phyloP scores from a whole-genome alignment of 352 stramenopile genomes.

The Pythium aquatile region DNA sequence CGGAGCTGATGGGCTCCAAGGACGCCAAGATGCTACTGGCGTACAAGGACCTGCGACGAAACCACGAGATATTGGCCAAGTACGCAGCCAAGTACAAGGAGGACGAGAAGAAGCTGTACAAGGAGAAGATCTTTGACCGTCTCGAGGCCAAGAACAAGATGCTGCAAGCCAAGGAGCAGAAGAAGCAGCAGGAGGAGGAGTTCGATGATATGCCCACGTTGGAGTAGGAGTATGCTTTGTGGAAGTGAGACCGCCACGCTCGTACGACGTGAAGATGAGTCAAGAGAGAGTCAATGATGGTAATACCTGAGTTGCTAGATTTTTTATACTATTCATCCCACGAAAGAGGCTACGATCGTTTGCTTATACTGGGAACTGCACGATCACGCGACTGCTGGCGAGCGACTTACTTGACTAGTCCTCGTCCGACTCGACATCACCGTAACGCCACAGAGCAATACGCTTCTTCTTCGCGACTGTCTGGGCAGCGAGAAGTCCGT shows the following conservation, averaged over 20 bases:
- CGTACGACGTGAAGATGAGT: too few species aligned
- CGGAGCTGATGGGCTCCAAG: slow-evolving; percentile 38
- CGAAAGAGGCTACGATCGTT: not conserved
- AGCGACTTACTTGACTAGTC: slow-evolving; percentile 36
- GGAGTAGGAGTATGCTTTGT: slow-evolving; percentile 37
- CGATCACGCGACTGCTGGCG: slow-evolving; percentile 6
- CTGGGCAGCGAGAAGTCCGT: slow-evolving; percentile 90
- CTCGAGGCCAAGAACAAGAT: slow-evolving; percentile 82
- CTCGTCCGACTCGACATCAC: slow-evolving; percentile 96
- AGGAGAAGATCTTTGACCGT: slow-evolving; percentile 86
- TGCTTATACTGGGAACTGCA: slow-evolving; percentile 1
- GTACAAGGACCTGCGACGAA: slow-evolving; percentile 65
- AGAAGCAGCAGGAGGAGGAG: slow-evolving; percentile 61
- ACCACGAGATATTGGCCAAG: slow-evolving; percentile 52
- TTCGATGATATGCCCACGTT: slow-evolving; percentile 85
- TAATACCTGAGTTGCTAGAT: not conserved
- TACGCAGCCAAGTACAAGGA: slow-evolving; percentile 77
- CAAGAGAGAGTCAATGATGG: not conserved
- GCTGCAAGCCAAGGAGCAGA: slow-evolving; percentile 63
- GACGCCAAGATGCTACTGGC: slow-evolving; percentile 61
- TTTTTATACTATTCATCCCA: slow-evolving; percentile 22
- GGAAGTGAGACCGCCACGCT: too few species aligned
- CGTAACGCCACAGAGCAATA: slow-evolving; percentile 95
- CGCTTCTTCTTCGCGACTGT: slow-evolving; percentile 91
- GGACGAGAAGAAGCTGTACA: slow-evolving; percentile 87